Evolutionary conservation across 2,329 filamentous ascomycete species (phyloP).

Genomic region (Aspergillus sp.): DNA sequence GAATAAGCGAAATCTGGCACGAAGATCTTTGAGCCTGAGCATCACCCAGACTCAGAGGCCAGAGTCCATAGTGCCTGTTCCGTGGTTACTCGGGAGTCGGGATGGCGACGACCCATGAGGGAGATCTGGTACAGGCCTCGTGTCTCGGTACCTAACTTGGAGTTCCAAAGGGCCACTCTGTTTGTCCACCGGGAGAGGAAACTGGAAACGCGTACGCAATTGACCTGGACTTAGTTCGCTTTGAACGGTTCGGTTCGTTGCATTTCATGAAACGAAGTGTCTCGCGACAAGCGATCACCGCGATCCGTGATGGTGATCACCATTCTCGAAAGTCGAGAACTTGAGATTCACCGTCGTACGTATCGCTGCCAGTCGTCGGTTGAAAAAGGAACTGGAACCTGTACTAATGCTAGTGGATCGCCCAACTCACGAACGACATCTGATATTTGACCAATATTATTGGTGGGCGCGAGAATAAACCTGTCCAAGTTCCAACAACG

Average conservation of each 20-base stretch:
- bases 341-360: not conserved
- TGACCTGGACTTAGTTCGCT: not conserved
- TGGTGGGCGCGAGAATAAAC: not conserved
- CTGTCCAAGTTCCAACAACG: not conserved
- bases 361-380: not conserved
- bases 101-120: not conserved
- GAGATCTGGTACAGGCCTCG: constrained; percentile 2
- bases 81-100: not conserved
- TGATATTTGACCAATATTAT: not conserved
- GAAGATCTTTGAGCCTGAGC: not conserved
- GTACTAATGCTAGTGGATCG: not conserved
- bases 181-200: not conserved
- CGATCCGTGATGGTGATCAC: constrained; percentile 8
- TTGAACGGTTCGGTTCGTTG: too few species aligned
- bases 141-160: not conserved
- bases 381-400: not conserved
- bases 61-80: not conserved
- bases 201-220: constrained; percentile 2
- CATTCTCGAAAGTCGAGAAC: not conserved
- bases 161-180: not conserved
- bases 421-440: not conserved
- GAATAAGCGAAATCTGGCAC: constrained; percentile 2
- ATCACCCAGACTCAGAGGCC: too few species aligned
- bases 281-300: constrained; percentile 1
- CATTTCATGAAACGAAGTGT: too few species aligned